These are phyloP conservation scores for Streptanthus diversifolius DNA, from an alignment of 345 rosid genomes.

Conservation along the genomic window DNA sequence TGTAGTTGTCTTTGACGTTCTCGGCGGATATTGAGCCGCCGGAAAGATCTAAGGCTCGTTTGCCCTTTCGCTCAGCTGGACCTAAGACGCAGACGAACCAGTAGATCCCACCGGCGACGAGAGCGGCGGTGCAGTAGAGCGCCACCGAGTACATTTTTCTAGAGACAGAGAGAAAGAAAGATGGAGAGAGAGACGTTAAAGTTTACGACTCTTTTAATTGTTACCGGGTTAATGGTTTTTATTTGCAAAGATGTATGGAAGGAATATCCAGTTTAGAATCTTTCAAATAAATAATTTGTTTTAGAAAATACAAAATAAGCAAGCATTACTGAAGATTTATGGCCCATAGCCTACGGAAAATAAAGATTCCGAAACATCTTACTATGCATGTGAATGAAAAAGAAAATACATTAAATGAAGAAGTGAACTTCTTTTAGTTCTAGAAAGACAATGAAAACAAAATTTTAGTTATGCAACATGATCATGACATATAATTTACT, in stretches of 20 bases:
- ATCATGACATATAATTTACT: too few relatives aligned
- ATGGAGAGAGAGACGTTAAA: background rate
- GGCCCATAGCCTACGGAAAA: background rate
- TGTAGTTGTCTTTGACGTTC: constrained; percentile 70
- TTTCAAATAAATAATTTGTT: background rate
- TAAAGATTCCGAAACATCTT: background rate
- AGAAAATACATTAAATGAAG: background rate
- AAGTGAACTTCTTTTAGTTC: too few relatives aligned
- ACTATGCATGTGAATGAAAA: background rate
- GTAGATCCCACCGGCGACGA: constrained; percentile 66
- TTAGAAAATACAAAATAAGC: background rate
- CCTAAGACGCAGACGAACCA: constrained; percentile 89
- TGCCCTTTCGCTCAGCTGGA: constrained; percentile 82
- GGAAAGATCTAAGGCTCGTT: constrained; percentile 68
- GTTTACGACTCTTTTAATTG: background rate
- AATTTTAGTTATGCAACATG: too few relatives aligned
- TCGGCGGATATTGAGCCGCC: constrained; percentile 94
- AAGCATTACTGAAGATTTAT: background rate
- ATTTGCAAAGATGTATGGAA: constrained; percentile 3
- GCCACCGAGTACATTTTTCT: constrained; percentile 50
- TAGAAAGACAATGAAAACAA: too few relatives aligned
- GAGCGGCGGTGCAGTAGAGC: constrained; percentile 65
- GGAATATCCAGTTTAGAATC: constrained; percentile 11
- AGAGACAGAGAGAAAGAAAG: background rate
- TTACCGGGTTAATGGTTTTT: constrained; percentile 16